Percentiles rank a stretch among this genome's conserved stretches.
These are phyloP conservation scores for Phellopilus nigrolimitatus DNA, from an alignment of 1,284 basidiomycete genomes.

Conservation along the genomic window DNA sequence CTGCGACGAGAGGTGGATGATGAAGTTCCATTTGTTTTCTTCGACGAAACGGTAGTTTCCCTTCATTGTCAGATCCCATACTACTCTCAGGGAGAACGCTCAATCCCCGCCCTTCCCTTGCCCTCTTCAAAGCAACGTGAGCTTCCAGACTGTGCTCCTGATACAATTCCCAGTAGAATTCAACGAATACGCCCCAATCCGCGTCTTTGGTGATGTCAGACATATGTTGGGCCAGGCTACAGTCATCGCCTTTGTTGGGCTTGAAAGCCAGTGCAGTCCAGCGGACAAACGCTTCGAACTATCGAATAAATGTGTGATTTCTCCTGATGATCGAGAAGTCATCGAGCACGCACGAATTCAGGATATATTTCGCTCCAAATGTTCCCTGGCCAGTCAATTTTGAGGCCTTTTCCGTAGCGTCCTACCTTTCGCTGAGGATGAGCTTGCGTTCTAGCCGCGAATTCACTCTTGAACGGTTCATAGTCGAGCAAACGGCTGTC, in stretches of 20 bases:
- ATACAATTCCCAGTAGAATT: constrained; percentile 7
- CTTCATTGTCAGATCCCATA: too few relatives aligned
- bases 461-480: constrained; percentile 28
- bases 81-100: background rate
- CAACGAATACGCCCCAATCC: constrained; percentile 5
- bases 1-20: too few relatives aligned
- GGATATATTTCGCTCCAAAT: background rate
- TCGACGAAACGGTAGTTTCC: too few relatives aligned
- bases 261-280: background rate
- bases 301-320: background rate
- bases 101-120: background rate
- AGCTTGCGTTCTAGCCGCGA: constrained; percentile 18
- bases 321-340: too few relatives aligned
- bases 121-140: background rate
- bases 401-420: too few relatives aligned
- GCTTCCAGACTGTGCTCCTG: background rate
- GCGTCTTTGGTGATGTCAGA: background rate
- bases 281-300: background rate
- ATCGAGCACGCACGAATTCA: constrained; percentile 1
- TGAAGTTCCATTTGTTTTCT: too few relatives aligned
- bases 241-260: background rate
- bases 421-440: background rate
- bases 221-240: background rate
- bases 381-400: background rate
- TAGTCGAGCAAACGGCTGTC: constrained; percentile 28